phyloP scores from a whole-genome alignment of 495 filamentous ascomycete genomes.

The Penicillium turbatum region DNA sequence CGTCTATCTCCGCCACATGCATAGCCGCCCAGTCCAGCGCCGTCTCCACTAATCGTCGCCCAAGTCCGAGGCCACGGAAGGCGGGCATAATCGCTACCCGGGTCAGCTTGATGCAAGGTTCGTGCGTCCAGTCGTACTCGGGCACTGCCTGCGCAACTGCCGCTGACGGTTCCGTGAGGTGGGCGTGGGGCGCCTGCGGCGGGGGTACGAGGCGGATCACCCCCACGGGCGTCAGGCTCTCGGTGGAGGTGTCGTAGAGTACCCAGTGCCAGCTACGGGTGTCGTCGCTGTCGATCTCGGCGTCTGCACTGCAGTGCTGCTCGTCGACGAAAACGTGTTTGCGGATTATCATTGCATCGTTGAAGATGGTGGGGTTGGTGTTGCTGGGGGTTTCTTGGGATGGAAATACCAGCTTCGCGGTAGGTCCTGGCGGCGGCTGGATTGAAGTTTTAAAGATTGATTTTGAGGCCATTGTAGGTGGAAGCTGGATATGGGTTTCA shows the following conservation, averaged over 20 bases:
- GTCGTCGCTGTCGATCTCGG: conserved; percentile 81
- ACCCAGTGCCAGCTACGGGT: conserved; percentile 77
- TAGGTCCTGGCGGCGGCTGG: conserved; percentile 24
- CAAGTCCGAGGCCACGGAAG: conserved; percentile 61
- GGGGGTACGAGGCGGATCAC: conserved; percentile 77
- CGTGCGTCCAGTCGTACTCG: conserved; percentile 36
- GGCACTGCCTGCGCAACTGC: not conserved
- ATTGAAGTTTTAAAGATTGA: conserved; percentile 17
- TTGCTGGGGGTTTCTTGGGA: conserved; percentile 13
- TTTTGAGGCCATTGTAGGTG: conserved; percentile 1
- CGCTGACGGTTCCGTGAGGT: conserved; percentile 18
- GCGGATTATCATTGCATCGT: conserved; percentile 75
- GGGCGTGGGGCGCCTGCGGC: conserved; percentile 59
- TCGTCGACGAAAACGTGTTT: conserved; percentile 73
- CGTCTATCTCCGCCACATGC: conserved; percentile 48
- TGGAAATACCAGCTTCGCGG: conserved; percentile 19
- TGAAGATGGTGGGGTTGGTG: conserved; percentile 55
- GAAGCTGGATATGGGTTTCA: not conserved
- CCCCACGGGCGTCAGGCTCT: conserved; percentile 44
- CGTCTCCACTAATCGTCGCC: conserved; percentile 55
- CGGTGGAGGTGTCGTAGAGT: conserved; percentile 43
- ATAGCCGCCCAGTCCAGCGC: conserved; percentile 58
- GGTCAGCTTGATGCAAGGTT: conserved; percentile 75
- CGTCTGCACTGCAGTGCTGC: conserved; percentile 60
- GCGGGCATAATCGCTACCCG: conserved; percentile 62